These are phyloP conservation scores for Hymenoscyphus infarciens DNA, from an alignment of 2,329 filamentous ascomycete genomes.

Conservation along the genomic window DNA sequence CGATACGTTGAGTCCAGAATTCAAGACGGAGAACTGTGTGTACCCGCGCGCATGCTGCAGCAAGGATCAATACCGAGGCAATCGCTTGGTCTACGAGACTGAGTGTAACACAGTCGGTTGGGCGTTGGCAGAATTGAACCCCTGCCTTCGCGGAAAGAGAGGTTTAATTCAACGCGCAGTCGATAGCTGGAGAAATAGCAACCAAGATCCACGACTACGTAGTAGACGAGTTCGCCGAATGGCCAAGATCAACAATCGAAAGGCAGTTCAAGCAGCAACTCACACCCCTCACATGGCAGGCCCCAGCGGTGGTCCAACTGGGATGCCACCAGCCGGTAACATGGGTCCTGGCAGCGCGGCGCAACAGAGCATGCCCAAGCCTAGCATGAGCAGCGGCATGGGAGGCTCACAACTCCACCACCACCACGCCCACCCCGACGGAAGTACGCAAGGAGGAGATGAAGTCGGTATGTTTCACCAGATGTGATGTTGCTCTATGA, in stretches of 20 bases:
- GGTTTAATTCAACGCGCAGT: conserved; percentile 95
- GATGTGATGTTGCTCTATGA: conserved; percentile 59
- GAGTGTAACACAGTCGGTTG: conserved; percentile 99
- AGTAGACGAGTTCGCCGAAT: conserved; percentile 89
- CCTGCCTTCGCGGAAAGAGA: conserved; percentile 84
- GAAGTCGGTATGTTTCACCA: conserved; percentile 95
- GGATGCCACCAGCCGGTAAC: conserved; percentile 59
- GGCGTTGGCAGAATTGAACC: conserved; percentile 91
- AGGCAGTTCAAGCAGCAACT: conserved; percentile 59
- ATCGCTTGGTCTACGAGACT: conserved; percentile 92
- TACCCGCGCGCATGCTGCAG: conserved; percentile 92
- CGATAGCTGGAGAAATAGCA: conserved; percentile 98
- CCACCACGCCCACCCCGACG: conserved; percentile 70
- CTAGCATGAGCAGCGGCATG: conserved; percentile 62
- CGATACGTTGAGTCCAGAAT: conserved; percentile 77
- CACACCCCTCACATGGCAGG: conserved; percentile 62
- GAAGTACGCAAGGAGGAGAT: conserved; percentile 63
- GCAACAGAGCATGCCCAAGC: conserved; percentile 56
- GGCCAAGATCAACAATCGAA: conserved; percentile 92
- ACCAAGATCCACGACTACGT: conserved; percentile 86
- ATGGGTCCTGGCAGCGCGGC: conserved; percentile 53
- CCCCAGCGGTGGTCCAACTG: conserved; percentile 60
- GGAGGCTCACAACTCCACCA: conserved; percentile 62
- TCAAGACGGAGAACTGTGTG: conserved; percentile 98
- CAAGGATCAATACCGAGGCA: conserved; percentile 95